Evolutionary conservation across 768 basidiomycete genomes (phyloP).

Genomic region (Collybia sordida): DNA sequence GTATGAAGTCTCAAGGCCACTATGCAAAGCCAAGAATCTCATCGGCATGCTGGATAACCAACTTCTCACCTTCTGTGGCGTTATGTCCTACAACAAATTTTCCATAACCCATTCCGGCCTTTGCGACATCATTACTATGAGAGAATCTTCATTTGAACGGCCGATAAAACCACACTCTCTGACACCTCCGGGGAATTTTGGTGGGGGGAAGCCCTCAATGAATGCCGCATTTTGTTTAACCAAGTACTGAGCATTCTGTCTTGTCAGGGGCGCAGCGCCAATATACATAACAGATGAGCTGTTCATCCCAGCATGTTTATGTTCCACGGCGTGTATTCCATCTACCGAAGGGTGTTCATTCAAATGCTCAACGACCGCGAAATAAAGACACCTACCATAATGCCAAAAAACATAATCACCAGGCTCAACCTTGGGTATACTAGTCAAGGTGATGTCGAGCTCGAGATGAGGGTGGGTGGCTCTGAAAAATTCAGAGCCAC

Average conservation of each 20-base stretch:
- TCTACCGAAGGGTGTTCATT: constrained; percentile 17
- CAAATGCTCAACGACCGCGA: too few species aligned
- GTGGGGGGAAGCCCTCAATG: constrained; percentile 46
- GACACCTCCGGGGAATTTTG: constrained; percentile 46
- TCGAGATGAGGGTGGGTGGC: constrained; percentile 45
- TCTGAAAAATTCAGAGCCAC: background rate
- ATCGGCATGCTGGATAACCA: background rate
- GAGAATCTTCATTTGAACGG: background rate
- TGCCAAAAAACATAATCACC: constrained; percentile 75
- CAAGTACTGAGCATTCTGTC: constrained; percentile 47
- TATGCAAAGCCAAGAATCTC: background rate
- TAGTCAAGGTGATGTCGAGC: constrained; percentile 56
- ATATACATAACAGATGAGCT: constrained; percentile 63
- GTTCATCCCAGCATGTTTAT: constrained; percentile 39
- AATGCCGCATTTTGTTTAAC: constrained; percentile 48
- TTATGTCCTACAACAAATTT: background rate
- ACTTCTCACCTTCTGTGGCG: background rate
- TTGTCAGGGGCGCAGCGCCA: constrained; percentile 49
- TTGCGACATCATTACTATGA: background rate
- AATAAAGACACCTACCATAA: constrained; percentile 19
- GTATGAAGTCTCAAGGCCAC: background rate
- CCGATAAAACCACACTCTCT: constrained; percentile 14
- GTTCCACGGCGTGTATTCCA: constrained; percentile 27
- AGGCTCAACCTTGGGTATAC: constrained; percentile 59
- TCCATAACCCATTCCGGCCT: background rate